Evolutionary conservation across 148 eudicot species (phyloP), one percentile per base, ranked within the genome.

Genomic region (Gaultheria prostrata): DNA sequence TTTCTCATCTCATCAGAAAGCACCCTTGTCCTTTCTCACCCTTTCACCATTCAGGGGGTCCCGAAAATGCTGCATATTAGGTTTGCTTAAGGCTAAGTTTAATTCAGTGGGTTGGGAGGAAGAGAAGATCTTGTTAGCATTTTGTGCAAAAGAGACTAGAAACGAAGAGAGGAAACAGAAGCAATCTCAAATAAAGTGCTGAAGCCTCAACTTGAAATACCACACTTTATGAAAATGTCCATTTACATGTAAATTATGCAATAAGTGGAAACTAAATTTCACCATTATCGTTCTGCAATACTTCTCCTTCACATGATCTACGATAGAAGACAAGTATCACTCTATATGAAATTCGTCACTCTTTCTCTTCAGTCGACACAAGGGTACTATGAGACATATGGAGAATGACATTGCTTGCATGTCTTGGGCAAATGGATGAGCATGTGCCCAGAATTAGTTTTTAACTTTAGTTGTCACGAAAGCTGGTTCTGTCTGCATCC

Each of bases 81-180:
- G 0, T n/a, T 17, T 21, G 39, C 69, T 35, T 65, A 45, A n/a
- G 48, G 71, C 51, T 79, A 24, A 15, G 35, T 65, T 63, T 8
- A 26, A 26, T 46, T 80, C 56, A 24, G 82, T 14, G 49, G 74
- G 57, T 80, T 49, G 46, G 74, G 53, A n/a, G 56, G 54, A 15
- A 43, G 13, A 11, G 26, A 24, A 24, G 53, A 4, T 80, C 24
- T 57, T 63, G 26, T 80, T 46, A 24, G 24, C 51, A 17, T 63
- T 79, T 79, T 63, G 53, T 43, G 56, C 1, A 13, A 3, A 56
- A 32, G 69, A 56, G 9, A 35, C 81, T 32, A 32, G 49, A 56
- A 56, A 65, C 48, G 39, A 57, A 61, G 48, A 80, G 30, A 43
- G n/a, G 74, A 69, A 79, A 81, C 33, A 67, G n/a, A 49, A 81